Base-by-base conservation (phyloP, 257 asterid genomes). In the Rubia yunnanensis region DNA sequence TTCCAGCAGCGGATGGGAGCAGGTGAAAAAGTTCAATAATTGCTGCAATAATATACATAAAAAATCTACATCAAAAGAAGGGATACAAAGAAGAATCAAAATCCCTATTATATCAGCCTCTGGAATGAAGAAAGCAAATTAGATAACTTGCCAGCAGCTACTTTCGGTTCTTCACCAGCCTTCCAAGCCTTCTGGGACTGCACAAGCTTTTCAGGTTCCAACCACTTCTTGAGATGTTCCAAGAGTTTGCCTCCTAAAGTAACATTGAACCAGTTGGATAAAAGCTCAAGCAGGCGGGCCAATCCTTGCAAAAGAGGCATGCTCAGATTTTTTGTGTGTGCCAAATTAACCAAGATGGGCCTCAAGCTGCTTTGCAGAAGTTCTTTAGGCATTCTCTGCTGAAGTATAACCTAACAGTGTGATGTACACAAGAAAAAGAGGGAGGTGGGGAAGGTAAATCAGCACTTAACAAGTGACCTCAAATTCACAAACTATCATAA, bases 161-260 rank as follows among this genome's bases (percentile, higher is more conserved):
- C 88, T 83, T 94, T 94, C 57, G 99, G 99, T 74, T 94, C 99
- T 83, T 94, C 99, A 31, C 99, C 99, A 81, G 99, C 89, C 84
- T 94, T 94, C 99, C 99, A 94, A n/a, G 96, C 76, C 81, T 94
- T 94, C 83, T 88, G 99, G 72, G 91, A 80, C 84, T 64, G 87
- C 14, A 94, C 98, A 48, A 94, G 95, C 74, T 94, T 94, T 70
- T 94, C 99, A 71, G 99, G 99, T 78, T 94, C 99, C 84, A 94
- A 82, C 99, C 99, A 94, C 83, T 94, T 94, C 79, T 81, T 90
- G 46, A 94, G 98, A 82, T 94, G 99, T 81, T 94, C 99, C 85
- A 94, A 83, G 84, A 94, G 78, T 78, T 94, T 94, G 64, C 98
- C 97, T 72, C 99, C 99, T 76, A 94, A 81, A 76, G 99, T 94